These are phyloP conservation scores for Dactylellina parvicollis DNA, from an alignment of 2,329 filamentous ascomycete genomes.

Conservation along the genomic window DNA sequence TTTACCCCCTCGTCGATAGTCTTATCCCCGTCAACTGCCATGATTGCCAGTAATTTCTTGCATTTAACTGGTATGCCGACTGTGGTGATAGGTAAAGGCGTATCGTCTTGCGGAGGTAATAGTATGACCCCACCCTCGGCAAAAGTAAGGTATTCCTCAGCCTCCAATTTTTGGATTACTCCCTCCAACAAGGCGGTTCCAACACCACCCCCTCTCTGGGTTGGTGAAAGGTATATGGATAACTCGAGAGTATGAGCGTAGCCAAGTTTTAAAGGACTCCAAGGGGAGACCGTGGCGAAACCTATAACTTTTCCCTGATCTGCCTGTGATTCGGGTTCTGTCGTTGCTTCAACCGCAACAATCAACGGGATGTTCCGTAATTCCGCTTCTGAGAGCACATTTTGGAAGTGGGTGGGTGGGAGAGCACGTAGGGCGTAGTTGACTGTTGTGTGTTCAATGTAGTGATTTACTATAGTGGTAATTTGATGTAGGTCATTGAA, in stretches of 20 bases:
- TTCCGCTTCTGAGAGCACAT: background rate
- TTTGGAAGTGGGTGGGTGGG: background rate
- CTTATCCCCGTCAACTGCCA: constrained; percentile 26
- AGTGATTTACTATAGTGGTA: constrained; percentile 35
- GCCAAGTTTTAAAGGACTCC: constrained; percentile 20
- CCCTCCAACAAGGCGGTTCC: constrained; percentile 4
- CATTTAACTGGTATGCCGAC: constrained; percentile 23
- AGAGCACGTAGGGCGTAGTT: constrained; percentile 7
- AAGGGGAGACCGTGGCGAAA: constrained; percentile 13
- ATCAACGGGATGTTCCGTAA: constrained; percentile 20
- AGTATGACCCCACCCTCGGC: constrained; percentile 6
- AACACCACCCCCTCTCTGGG: constrained; percentile 10
- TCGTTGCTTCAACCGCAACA: constrained; percentile 5
- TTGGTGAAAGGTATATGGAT: constrained; percentile 24
- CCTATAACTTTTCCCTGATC: constrained; percentile 3
- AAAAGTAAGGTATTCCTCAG: constrained; percentile 28
- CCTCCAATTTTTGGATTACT: constrained; percentile 19
- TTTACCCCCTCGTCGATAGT: constrained; percentile 1
- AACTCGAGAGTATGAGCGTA: constrained; percentile 40
- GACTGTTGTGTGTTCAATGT: constrained; percentile 16
- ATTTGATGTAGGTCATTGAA: constrained; percentile 20
- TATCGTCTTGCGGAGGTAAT: background rate
- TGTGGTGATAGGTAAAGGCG: too few species aligned
- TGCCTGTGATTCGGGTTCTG: background rate
- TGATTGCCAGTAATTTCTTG: constrained; percentile 26